phyloP scores from a whole-genome alignment of 805 yeast genomes.

The Suhomyces sp. region DNA sequence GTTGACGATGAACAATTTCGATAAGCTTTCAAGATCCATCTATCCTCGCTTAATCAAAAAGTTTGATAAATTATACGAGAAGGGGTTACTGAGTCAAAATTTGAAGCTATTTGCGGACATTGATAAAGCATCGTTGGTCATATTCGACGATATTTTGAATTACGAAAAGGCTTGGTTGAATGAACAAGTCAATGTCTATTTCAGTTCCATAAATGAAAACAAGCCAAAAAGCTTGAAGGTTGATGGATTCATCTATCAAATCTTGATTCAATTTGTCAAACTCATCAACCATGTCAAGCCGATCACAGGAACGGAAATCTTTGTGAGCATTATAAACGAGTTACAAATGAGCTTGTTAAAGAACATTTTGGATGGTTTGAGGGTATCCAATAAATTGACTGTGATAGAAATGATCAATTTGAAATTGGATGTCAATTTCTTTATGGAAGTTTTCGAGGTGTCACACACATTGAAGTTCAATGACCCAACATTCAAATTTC shows the following conservation, averaged over 20 bases:
- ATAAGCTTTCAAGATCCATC: constrained; percentile 29
- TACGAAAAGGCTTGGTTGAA: constrained; percentile 37
- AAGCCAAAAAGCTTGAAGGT: constrained; percentile 17
- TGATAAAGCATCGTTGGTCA: constrained; percentile 39
- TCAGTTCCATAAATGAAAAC: constrained; percentile 9
- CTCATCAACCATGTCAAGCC: constrained; percentile 41
- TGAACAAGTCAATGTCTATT: constrained; percentile 26
- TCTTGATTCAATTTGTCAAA: constrained; percentile 41
- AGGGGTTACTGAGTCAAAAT: constrained; percentile 36
- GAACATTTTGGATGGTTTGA: constrained; percentile 30
- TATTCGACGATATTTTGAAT: constrained; percentile 39
- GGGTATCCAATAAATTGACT: constrained; percentile 19
- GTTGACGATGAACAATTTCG: constrained; percentile 45
- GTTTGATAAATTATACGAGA: constrained; percentile 36
- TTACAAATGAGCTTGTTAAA: constrained; percentile 37
- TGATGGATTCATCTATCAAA: constrained; percentile 41
- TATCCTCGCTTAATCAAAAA: constrained; percentile 32
- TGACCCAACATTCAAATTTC: constrained; percentile 23
- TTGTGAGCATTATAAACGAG: constrained; percentile 36
- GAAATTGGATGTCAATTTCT: constrained; percentile 38
- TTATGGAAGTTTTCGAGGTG: constrained; percentile 39
- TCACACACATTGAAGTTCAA: constrained; percentile 34
- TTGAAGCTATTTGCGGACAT: constrained; percentile 42
- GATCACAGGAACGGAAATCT: constrained; percentile 36
- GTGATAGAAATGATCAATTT: constrained; percentile 24